These are phyloP conservation scores for Thraustochytrium striatum DNA, from an alignment of 352 stramenopile genomes.

Conservation along the genomic window DNA sequence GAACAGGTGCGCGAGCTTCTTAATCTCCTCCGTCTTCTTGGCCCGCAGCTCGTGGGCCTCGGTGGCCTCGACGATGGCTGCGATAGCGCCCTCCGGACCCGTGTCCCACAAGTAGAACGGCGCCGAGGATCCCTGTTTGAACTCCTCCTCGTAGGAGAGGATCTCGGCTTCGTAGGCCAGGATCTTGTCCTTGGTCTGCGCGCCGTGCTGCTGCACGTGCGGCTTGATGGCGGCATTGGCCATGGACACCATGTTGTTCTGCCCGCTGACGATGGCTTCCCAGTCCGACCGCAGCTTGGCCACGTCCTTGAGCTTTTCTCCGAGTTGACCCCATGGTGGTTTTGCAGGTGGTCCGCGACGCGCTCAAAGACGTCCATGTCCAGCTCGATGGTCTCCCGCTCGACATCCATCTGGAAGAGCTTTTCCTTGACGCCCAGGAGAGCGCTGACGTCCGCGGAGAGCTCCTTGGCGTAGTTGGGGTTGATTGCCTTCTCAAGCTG, in stretches of 20 bases:
- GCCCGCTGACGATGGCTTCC: slow-evolving; percentile 54
- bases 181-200: slow-evolving; percentile 86
- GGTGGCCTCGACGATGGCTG: not conserved
- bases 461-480: not conserved
- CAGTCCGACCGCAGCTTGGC: slow-evolving; percentile 62
- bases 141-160: slow-evolving; percentile 67
- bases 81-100: slow-evolving; percentile 69
- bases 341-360: slow-evolving; percentile 58
- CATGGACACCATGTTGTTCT: slow-evolving; percentile 36
- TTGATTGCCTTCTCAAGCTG: slow-evolving; percentile 21
- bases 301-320: slow-evolving; percentile 45
- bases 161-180: slow-evolving; percentile 83
- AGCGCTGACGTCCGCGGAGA: slow-evolving; percentile 59
- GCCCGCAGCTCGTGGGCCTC: slow-evolving; percentile 21
- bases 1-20: slow-evolving; percentile 65
- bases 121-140: slow-evolving; percentile 62
- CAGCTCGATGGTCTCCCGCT: slow-evolving; percentile 58
- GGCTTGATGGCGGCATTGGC: slow-evolving; percentile 31
- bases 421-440: slow-evolving; percentile 69
- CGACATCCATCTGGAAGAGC: slow-evolving; percentile 58
- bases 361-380: slow-evolving; percentile 55
- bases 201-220: slow-evolving; percentile 41
- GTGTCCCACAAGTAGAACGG: slow-evolving; percentile 75
- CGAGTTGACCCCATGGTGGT: slow-evolving; percentile 55
- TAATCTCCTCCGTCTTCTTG: slow-evolving; percentile 22